Evolutionary conservation across 2,329 filamentous ascomycete genomes (phyloP), one percentile per base, ranked within the genome.

Genomic region (Fusarium vanettenii): DNA sequence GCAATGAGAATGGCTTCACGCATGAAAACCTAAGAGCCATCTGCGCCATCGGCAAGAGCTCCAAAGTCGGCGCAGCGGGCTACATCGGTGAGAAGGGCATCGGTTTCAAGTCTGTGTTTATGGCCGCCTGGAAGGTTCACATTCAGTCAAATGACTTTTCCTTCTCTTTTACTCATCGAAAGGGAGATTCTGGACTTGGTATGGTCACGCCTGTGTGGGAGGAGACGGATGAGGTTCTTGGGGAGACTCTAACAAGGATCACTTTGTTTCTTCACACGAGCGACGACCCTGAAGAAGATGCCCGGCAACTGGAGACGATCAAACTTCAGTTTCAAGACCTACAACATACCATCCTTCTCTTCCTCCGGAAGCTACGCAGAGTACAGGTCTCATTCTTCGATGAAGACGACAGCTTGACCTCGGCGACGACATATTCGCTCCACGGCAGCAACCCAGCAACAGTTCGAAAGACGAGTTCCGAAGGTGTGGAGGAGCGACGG

Each of bases 61-160:
- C 87, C 6, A 89, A 89, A 64, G 80, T 74, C 0, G 78, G 72
- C 1, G 78, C 79, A 0, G 81, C 84, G 8, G 84, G 84, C 1
- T 87, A 86, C 45, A 86, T 87, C n/a, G 86, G 86, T 3, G 85
- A 86, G 65, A 88, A 88, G 64, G 86, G 87, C 11, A 86, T 88
- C 18, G 87, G 87, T 0, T 88, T 88, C 79, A 88, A 89, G 69
- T 87, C 86, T 0, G 85, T 87, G 1, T 89, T 89, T 70, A 87
- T 82, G 75, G 86, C 81, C 0, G 85, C 86, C 0, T 82, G 79
- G 67, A 83, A 82, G 31, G 86, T 86, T 6, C 82, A 83, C 43
- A 86, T 89, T 18, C 82, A 83, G 25, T 89, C 86, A 0, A 83
- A 84, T 0, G 20, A 70, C 29, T 86, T 84, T 67, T 84, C 83